Evolutionary conservation across 208 protist genomes (phyloP), one percentile per base, ranked within the genome.

Genomic region (Naegleria lovaniensis): DNA sequence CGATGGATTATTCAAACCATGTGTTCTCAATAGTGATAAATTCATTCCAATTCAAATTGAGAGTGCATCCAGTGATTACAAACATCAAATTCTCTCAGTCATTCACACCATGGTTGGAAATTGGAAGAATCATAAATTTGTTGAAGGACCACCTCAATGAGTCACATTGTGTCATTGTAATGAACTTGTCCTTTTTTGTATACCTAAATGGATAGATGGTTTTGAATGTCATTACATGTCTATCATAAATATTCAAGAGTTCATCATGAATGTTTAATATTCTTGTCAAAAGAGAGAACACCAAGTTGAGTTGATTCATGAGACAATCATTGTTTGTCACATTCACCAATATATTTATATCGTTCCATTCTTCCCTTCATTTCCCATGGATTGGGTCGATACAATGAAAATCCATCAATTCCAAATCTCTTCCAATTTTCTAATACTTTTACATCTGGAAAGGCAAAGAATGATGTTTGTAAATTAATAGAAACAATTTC

Each of bases 1-100:
- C 7, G 89, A 91, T 83, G 89, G 89, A 29, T 4, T 91, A 36
- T 91, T 43, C 51, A 91, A 91, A 33, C 89, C 89, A 33, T 91
- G 89, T 52, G 76, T 91, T 76, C 58, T 91, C 29, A 91, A 91
- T 83, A 41, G 52, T 33, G 89, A 91, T 40, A 91, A 91, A 83
- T 91, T 85, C 33, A 48, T 33, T 39, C 6, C 5, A 0, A 91
- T 91, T 5, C 51, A 91, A 48, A 51, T 36, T 29, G 38, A 91
- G 33, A 55, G 76, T 76, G 15, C 51, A 43, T 55, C 29, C 22
- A 85, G n/a, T 48, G 83, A 91, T 41, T 83, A 83, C 43, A 83
- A 91, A 29, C 11, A 29, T 15, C 55, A 67, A 67, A 67, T 67
- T 22, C 22, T 67, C 19, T 29, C 19, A 29, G 55, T 67, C 55